These are phyloP conservation scores for Luffa acutangula DNA, from an alignment of 306 rosid species.

Conservation along the genomic window DNA sequence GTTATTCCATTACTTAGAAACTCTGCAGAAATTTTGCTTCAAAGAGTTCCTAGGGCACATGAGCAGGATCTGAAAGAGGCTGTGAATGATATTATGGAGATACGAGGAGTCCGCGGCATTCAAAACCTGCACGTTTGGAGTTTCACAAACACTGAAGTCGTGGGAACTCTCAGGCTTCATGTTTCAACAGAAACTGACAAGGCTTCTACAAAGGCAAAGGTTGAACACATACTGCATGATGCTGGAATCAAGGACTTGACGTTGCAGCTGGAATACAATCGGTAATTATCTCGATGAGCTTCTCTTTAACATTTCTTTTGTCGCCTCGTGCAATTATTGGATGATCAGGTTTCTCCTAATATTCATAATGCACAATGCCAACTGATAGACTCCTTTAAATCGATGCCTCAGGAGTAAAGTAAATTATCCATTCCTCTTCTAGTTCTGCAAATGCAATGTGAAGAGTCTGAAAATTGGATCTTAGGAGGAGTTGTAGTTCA, in stretches of 20 bases:
- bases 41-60: conserved; percentile 65
- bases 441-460: not conserved
- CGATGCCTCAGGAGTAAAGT: not conserved
- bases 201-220: conserved; percentile 40
- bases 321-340: not conserved
- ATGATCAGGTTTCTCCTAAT: not conserved
- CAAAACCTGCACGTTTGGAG: conserved; percentile 68
- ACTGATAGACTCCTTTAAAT: not conserved
- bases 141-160: conserved; percentile 71
- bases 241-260: conserved; percentile 88
- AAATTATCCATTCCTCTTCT: not conserved
- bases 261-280: conserved; percentile 61
- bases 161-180: conserved; percentile 73
- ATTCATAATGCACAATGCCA: not conserved
- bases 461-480: not conserved
- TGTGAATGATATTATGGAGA: conserved; percentile 35
- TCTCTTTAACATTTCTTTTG: not conserved
- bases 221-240: conserved; percentile 38
- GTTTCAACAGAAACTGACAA: conserved; percentile 56
- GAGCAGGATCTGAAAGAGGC: conserved; percentile 55
- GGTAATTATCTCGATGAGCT: not conserved
- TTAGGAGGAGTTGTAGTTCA: not conserved
- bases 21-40: conserved; percentile 82
- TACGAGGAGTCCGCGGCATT: conserved; percentile 56
- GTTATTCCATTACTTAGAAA: conserved; percentile 86